Conservation (phyloP, 441 rosid species). For the Sinapis alba region DNA sequence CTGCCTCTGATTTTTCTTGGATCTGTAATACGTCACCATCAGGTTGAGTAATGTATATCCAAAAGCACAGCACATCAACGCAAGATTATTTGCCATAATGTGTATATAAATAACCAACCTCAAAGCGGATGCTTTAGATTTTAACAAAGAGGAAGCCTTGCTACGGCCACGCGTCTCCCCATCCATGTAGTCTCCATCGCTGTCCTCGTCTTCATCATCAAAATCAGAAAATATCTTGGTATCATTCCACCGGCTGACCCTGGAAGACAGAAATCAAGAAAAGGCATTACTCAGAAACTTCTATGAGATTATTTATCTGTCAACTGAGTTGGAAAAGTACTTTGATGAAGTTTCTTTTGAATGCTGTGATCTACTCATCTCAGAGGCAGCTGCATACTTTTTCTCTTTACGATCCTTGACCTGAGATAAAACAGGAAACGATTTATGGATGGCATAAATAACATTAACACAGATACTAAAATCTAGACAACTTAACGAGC, state of each 20-base stretch:
- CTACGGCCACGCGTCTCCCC: conserved; percentile 47
- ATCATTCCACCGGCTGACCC: conserved; percentile 94
- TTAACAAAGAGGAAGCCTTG: conserved; percentile 50
- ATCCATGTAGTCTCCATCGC: conserved; percentile 60
- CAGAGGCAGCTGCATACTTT: conserved; percentile 59
- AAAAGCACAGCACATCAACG: background rate
- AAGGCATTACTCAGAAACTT: conserved; percentile 5
- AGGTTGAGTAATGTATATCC: conserved; percentile 2
- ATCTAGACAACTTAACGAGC: background rate
- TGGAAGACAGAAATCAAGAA: conserved; percentile 37
- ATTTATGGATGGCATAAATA: conserved; percentile 22
- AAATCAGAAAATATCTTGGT: conserved; percentile 88
- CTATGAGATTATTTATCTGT: conserved; percentile 19
- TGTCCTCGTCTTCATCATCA: conserved; percentile 61
- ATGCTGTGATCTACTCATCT: conserved; percentile 66
- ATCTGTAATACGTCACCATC: conserved; percentile 41
- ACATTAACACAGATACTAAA: conserved; percentile 9
- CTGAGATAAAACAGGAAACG: conserved; percentile 45
- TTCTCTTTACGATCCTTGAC: conserved; percentile 80
- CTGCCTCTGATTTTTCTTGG: conserved; percentile 56
- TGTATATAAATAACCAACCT: conserved; percentile 48
- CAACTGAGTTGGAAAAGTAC: conserved; percentile 43
- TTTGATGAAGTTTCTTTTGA: conserved; percentile 85
- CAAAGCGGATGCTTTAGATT: conserved; percentile 54
- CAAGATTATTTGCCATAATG: background rate